phyloP scores from a whole-genome alignment of 345 rosid species.

The Cochlearia excelsa region DNA sequence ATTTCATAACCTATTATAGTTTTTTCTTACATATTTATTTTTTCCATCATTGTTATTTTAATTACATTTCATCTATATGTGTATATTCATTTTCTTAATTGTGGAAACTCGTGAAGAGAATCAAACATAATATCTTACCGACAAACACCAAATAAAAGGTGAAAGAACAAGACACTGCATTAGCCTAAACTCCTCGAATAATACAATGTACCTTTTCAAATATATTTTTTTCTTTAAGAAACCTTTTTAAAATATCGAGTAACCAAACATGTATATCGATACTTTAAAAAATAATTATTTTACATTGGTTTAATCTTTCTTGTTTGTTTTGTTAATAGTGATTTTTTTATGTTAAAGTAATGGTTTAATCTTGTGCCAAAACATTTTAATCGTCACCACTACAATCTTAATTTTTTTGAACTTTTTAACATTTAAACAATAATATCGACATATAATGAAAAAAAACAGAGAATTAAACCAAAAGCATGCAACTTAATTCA shows the following conservation, averaged over 20 bases:
- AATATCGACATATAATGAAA: neutral
- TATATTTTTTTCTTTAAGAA: too few species aligned
- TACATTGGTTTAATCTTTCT: too few species aligned
- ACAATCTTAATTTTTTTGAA: neutral
- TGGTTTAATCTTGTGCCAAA: neutral
- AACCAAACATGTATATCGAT: neutral
- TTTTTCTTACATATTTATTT: too few species aligned
- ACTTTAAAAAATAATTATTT: neutral
- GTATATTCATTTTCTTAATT: too few species aligned
- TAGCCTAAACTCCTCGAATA: conserved; percentile 15
- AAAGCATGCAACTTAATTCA: conserved; percentile 13
- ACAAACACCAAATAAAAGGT: conserved; percentile 7
- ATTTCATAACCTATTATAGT: too few species aligned
- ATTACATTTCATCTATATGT: too few species aligned
- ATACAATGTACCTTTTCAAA: conserved; percentile 9
- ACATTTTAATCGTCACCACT: neutral
- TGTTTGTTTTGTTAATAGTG: too few species aligned
- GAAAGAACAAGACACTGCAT: conserved; percentile 24
- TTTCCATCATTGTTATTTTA: too few species aligned
- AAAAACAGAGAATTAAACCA: neutral
- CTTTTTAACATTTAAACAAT: neutral
- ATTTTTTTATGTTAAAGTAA: neutral
- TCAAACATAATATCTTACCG: conserved; percentile 23
- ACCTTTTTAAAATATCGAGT: neutral
- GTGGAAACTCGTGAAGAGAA: conserved; percentile 25